A percentile compares a stretch with the other conserved stretches of the same genome.
phyloP scores from a whole-genome alignment of 2,329 filamentous ascomycete genomes.

The Sporothrix pseudoabietina region DNA sequence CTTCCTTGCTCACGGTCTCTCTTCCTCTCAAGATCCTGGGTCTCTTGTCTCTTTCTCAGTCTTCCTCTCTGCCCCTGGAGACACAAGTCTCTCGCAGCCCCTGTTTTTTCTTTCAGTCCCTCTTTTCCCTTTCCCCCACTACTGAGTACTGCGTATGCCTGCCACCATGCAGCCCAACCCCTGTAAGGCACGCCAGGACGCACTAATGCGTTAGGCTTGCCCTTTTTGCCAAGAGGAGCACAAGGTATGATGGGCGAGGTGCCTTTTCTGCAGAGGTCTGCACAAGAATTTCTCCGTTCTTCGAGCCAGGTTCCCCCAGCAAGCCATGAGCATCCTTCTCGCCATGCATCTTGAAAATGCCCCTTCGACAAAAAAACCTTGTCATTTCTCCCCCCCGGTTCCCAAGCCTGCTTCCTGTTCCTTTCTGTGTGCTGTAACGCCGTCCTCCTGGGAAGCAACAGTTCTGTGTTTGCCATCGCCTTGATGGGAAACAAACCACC shows the following conservation, averaged over 20 bases:
- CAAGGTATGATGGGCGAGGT: background rate
- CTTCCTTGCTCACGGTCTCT: background rate
- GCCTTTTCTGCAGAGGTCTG: background rate
- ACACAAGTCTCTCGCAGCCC: conserved; percentile 4
- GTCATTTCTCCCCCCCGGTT: conserved; percentile 13
- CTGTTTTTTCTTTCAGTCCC: conserved; percentile 3
- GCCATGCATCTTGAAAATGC: background rate
- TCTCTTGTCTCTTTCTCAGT: background rate
- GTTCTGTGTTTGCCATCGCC: background rate
- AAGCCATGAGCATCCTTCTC: conserved; percentile 15
- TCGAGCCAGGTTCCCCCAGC: background rate
- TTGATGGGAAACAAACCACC: background rate
- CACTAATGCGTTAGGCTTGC: conserved; percentile 1
- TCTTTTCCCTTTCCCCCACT: conserved; percentile 20
- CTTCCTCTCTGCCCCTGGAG: background rate
- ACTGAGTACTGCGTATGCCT: background rate
- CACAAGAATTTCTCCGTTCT: conserved; percentile 11
- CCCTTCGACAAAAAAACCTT: conserved; percentile 1
- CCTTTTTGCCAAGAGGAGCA: background rate
- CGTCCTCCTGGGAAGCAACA: background rate
- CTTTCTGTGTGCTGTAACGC: conserved; percentile 10
- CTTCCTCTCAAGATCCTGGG: background rate
- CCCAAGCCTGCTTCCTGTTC: conserved; percentile 16
- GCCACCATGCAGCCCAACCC: conserved; percentile 19
- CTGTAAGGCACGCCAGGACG: conserved; percentile 30